Evolutionary conservation across 1,139 yeast species (phyloP).

Genomic region (Blastobotrys buckinghamii): DNA sequence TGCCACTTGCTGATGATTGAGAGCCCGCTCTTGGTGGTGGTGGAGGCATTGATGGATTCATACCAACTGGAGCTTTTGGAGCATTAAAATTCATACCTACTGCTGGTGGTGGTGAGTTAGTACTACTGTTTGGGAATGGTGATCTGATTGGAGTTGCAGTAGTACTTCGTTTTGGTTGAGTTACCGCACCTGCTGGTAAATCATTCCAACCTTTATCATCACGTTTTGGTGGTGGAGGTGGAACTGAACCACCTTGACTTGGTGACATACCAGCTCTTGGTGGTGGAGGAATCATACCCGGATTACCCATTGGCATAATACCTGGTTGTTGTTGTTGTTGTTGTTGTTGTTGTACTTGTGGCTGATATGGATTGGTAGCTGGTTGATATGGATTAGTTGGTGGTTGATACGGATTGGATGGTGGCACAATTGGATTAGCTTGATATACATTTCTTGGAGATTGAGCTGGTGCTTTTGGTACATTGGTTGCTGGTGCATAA

Average conservation of each 20-base stretch:
- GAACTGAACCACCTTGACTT: slow-evolving; percentile 25
- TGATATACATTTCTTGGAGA: slow-evolving; percentile 7
- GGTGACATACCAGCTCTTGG: slow-evolving; percentile 23
- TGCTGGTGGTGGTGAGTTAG: slow-evolving; percentile 22
- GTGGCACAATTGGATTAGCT: slow-evolving; percentile 2
- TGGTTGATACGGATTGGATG: slow-evolving; percentile 4
- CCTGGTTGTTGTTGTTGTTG: slow-evolving; percentile 1
- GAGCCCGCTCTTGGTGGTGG: slow-evolving; percentile 23
- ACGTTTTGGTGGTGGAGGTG: slow-evolving; percentile 35
- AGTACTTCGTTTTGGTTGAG: slow-evolving; percentile 42
- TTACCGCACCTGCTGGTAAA: slow-evolving; percentile 54
- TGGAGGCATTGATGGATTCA: slow-evolving; percentile 14
- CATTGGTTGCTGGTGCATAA: slow-evolving; percentile 2
- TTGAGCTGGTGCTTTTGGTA: background rate
- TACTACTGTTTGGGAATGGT: slow-evolving; percentile 30
- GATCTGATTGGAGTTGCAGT: slow-evolving; percentile 37
- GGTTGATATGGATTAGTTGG: slow-evolving; percentile 2
- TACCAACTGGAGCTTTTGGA: background rate
- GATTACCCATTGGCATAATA: slow-evolving; percentile 19
- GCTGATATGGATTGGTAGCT: background rate
- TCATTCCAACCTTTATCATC: slow-evolving; percentile 94
- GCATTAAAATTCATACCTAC: slow-evolving; percentile 10
- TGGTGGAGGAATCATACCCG: slow-evolving; percentile 16
- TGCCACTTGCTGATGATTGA: slow-evolving; percentile 19
- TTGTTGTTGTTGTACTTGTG: background rate